These are phyloP conservation scores for Colletotrichum caudatum DNA, from an alignment of 2,329 filamentous ascomycete species.

Conservation along the genomic window DNA sequence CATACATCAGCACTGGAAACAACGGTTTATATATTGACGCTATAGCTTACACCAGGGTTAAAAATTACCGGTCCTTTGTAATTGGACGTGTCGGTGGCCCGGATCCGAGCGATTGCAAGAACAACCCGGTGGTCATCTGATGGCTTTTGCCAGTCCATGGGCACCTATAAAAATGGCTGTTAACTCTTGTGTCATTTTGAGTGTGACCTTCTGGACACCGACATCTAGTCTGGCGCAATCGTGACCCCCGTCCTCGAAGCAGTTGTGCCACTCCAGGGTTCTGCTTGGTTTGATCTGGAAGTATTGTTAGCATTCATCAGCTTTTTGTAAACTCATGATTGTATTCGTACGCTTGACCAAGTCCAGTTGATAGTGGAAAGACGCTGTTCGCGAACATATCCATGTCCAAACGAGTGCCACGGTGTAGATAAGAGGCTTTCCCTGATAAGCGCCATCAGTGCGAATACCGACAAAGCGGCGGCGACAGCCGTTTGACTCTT, in stretches of 20 bases:
- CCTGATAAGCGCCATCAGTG: conserved; percentile 29
- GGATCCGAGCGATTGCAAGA: conserved; percentile 50
- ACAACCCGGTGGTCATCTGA: conserved; percentile 47
- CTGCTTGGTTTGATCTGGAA: conserved; percentile 54
- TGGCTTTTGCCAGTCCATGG: conserved; percentile 52
- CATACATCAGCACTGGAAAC: neutral
- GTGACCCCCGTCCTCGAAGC: conserved; percentile 47
- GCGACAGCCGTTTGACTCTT: conserved; percentile 12
- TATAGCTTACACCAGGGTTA: conserved; percentile 50
- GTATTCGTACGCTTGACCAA: conserved; percentile 28
- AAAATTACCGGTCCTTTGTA: conserved; percentile 50
- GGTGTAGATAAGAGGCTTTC: conserved; percentile 6
- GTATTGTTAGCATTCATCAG: neutral
- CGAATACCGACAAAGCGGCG: conserved; percentile 21
- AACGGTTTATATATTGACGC: neutral
- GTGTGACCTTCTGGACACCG: conserved; percentile 23
- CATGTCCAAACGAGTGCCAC: neutral
- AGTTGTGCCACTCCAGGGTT: conserved; percentile 49
- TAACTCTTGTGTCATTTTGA: conserved; percentile 5
- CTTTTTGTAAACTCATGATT: too few relatives aligned
- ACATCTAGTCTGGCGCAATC: conserved; percentile 53
- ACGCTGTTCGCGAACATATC: neutral
- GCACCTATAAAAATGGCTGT: conserved; percentile 50
- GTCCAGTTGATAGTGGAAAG: conserved; percentile 14
- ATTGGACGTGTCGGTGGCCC: conserved; percentile 47